Percentiles rank a stretch among this genome's conserved stretches.
phyloP scores from a whole-genome alignment of 176 grass and related monocot species.

The Chrysopogon serrulatus region DNA sequence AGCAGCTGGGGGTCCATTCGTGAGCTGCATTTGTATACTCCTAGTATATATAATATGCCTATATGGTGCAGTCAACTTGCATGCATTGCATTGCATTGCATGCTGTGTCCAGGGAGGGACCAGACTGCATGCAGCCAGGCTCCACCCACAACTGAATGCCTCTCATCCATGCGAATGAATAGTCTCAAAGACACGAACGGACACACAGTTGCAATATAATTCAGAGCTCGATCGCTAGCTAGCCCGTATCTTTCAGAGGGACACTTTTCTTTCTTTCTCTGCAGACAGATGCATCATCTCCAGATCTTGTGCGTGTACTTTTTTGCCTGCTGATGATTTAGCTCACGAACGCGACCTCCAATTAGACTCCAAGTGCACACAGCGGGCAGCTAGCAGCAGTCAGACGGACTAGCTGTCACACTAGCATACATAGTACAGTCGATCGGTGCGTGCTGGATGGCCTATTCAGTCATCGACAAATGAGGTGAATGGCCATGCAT shows the following conservation, averaged over 20 bases:
- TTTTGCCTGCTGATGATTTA: not conserved
- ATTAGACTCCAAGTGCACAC: not conserved
- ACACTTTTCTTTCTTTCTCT: not conserved
- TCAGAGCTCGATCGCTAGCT: too few species aligned
- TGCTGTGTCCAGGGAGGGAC: not conserved
- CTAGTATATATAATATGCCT: too few species aligned
- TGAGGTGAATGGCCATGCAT: too few species aligned
- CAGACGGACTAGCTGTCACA: not conserved
- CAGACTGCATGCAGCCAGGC: not conserved
- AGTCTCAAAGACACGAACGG: too few species aligned
- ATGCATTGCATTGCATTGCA: too few species aligned
- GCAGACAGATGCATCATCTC: not conserved
- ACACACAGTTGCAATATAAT: too few species aligned
- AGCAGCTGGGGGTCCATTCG: not conserved
- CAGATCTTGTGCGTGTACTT: not conserved
- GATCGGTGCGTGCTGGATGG: not conserved
- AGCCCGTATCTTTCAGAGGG: slow-evolving; percentile 6
- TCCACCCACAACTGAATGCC: too few species aligned
- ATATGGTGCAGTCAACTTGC: too few species aligned
- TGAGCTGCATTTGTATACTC: not conserved
- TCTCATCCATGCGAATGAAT: too few species aligned
- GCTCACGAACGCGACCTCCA: not conserved
- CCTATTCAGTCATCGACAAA: too few species aligned
- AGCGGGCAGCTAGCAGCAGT: not conserved
- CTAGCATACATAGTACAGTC: not conserved